These are phyloP conservation scores for Sambucus nigra DNA, from an alignment of 129 eudicot species.

Conservation along the genomic window DNA sequence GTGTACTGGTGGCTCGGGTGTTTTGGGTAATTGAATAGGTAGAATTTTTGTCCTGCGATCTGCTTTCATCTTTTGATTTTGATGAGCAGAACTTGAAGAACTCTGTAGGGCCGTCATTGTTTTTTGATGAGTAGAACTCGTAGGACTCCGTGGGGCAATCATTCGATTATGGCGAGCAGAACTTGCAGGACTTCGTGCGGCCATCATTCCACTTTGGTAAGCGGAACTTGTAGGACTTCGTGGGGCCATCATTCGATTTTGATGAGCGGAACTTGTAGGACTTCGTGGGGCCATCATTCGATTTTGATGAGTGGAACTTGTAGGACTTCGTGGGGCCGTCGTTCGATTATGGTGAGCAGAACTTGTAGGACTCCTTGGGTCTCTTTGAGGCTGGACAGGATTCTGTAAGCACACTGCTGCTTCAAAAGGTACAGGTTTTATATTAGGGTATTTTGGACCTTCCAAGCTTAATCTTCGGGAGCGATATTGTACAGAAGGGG, in stretches of 20 bases:
- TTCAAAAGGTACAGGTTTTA: not conserved
- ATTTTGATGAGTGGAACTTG: constrained; percentile 5
- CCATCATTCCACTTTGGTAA: no score
- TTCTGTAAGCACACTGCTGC: not conserved
- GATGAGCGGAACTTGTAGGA: constrained; percentile 4
- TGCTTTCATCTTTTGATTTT: constrained; percentile 12
- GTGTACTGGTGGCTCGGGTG: constrained; percentile 43
- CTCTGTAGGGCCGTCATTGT: constrained; percentile 13
- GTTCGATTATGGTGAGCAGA: constrained; percentile 7
- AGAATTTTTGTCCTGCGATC: constrained; percentile 27
- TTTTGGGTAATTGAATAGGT: constrained; percentile 34
- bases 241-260: constrained; percentile 4
- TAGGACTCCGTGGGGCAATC: no score
- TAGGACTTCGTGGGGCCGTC: no score
- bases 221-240: no score
- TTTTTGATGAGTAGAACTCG: no score
- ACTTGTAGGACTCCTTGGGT: not conserved
- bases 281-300: no score
- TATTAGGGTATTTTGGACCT: constrained; percentile 24
- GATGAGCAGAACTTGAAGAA: constrained; percentile 12
- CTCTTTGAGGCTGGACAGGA: not conserved
- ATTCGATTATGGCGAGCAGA: no score
- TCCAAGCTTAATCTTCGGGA: constrained; percentile 46
- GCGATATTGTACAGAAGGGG: constrained; percentile 22
- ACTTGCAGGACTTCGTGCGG: no score